These are phyloP conservation scores for Xylariaceae sp. DNA, from an alignment of 2,329 filamentous ascomycete genomes.

Conservation along the genomic window DNA sequence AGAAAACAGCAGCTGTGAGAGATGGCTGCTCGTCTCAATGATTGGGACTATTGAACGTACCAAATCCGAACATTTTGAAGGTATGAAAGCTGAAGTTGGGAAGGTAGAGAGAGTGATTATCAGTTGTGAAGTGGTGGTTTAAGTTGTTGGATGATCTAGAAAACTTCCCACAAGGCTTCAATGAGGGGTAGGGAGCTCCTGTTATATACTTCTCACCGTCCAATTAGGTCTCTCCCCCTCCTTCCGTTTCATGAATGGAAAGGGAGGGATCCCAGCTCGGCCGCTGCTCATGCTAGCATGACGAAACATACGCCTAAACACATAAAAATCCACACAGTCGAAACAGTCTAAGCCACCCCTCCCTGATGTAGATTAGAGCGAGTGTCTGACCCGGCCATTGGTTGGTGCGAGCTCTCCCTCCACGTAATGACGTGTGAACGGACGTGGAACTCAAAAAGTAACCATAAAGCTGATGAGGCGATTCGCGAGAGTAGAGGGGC, in stretches of 20 bases:
- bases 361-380: too few relatives aligned
- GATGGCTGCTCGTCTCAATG: background rate
- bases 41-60: conserved; percentile 16
- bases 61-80: conserved; percentile 32
- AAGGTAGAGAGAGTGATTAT: conserved; percentile 1
- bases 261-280: too few relatives aligned
- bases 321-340: too few relatives aligned
- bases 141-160: background rate
- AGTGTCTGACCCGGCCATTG: too few relatives aligned
- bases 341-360: too few relatives aligned
- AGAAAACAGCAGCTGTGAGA: background rate
- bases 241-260: background rate
- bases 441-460: too few relatives aligned
- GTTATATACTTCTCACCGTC: background rate
- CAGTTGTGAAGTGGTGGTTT: background rate
- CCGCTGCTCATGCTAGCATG: too few relatives aligned
- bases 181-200: background rate
- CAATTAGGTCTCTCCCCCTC: background rate
- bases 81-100: conserved; percentile 1
- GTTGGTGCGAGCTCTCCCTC: too few relatives aligned
- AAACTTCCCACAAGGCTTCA: background rate
- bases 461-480: too few relatives aligned
- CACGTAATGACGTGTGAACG: too few relatives aligned
- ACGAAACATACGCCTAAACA: too few relatives aligned
- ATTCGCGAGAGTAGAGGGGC: too few relatives aligned